These are phyloP conservation scores for Claviceps fusiformis DNA, from an alignment of 2,329 filamentous ascomycete genomes.

Conservation along the genomic window DNA sequence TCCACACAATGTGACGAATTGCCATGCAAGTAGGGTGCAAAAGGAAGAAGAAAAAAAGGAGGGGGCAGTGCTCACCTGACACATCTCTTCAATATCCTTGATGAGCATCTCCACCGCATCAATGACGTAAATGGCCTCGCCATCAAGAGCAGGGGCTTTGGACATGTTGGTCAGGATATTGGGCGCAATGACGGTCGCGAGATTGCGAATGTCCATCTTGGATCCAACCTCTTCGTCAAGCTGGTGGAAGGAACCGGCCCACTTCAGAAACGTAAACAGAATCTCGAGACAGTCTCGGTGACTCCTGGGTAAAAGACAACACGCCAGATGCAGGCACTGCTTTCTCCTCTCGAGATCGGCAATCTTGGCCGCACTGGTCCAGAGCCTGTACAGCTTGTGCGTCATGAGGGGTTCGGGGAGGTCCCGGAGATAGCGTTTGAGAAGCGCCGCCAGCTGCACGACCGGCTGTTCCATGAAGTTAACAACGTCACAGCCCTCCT, in stretches of 20 bases:
- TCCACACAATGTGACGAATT: too few relatives aligned
- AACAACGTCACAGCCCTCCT: slow-evolving; percentile 69
- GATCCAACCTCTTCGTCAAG: slow-evolving; percentile 94
- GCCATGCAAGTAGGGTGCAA: too few relatives aligned
- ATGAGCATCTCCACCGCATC: slow-evolving; percentile 87
- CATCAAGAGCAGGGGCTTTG: slow-evolving; percentile 56
- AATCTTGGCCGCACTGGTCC: slow-evolving; percentile 82
- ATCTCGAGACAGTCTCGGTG: slow-evolving; percentile 93
- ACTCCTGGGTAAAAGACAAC: slow-evolving; percentile 81
- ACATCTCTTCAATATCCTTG: slow-evolving; percentile 90
- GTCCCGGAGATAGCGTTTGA: slow-evolving; percentile 91
- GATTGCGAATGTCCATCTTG: slow-evolving; percentile 97
- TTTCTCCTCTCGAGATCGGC: slow-evolving; percentile 67
- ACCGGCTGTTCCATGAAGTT: slow-evolving; percentile 81
- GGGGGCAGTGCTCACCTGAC: slow-evolving; percentile 89
- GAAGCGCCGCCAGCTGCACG: slow-evolving; percentile 80
- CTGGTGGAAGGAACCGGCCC: slow-evolving; percentile 94
- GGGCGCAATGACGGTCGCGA: slow-evolving; percentile 92
- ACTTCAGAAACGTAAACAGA: slow-evolving; percentile 89
- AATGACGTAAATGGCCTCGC: slow-evolving; percentile 85
- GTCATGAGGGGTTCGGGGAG: slow-evolving; percentile 91
- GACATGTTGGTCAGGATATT: slow-evolving; percentile 72
- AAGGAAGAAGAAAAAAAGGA: slow-evolving; percentile 9
- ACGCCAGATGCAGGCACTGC: slow-evolving; percentile 77
- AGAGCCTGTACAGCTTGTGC: slow-evolving; percentile 84